Percentiles rank a stretch among this genome's conserved stretches.
Conservation (phyloP, 176 grass and related monocot species). For the Oryza glumipatula region DNA sequence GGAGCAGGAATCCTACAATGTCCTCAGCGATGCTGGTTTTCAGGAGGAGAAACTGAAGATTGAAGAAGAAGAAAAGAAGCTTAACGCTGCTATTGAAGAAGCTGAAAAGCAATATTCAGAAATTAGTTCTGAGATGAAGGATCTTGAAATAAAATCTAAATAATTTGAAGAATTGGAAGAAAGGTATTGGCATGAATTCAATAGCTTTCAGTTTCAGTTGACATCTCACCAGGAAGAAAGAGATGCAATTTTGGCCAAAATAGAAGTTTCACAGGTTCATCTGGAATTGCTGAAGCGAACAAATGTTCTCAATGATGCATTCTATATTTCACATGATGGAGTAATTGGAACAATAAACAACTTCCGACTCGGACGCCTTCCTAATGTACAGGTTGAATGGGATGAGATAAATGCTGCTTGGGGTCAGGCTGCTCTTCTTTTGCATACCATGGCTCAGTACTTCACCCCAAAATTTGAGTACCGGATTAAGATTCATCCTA, state of each 20-base stretch:
- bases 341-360: constrained; percentile 96
- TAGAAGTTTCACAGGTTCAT: constrained; percentile 92
- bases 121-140: constrained; percentile 74
- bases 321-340: constrained; percentile 91
- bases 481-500: constrained; percentile 92
- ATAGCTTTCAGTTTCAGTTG: constrained; percentile 96
- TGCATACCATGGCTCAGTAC: constrained; percentile 94
- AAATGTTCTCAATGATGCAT: constrained; percentile 91
- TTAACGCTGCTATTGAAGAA: constrained; percentile 84
- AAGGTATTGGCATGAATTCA: constrained; percentile 98
- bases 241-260: constrained; percentile 91
- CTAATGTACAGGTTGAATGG: constrained; percentile 92
- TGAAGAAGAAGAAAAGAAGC: constrained; percentile 78
- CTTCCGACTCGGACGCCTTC: constrained; percentile 84
- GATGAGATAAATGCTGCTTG: constrained; percentile 99
- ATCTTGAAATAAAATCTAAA: constrained; percentile 85
- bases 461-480: constrained; percentile 89
- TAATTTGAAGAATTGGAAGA: constrained; percentile 91
- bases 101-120: constrained; percentile 82
- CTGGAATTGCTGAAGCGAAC: constrained; percentile 85
- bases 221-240: constrained; percentile 99
- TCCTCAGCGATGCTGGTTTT: constrained; percentile 85
- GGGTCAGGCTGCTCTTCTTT: constrained; percentile 94
- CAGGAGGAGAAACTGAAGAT: constrained; percentile 89
- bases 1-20: constrained; percentile 64